Percentiles rank a stretch among this genome's conserved stretches.
Conservation (phyloP, 2,329 filamentous ascomycete genomes). For the Torrubiella hemipterigena region DNA sequence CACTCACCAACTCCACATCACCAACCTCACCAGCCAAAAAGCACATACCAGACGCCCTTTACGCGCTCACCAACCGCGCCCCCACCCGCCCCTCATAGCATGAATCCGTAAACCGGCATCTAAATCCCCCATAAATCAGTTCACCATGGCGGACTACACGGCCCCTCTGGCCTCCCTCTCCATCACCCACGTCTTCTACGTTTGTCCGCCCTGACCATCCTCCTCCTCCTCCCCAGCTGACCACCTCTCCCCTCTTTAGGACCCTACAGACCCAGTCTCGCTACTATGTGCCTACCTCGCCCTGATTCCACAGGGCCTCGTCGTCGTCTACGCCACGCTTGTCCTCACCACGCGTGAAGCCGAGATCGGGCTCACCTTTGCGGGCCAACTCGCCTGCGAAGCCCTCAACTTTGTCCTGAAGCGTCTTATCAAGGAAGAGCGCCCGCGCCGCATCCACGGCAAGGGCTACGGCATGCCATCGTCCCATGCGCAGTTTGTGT, state of each 20-base stretch:
- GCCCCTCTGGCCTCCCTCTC: conserved; percentile 76
- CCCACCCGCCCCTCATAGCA: too few relatives aligned
- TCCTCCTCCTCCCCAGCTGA: not conserved
- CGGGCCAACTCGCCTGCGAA: conserved; percentile 84
- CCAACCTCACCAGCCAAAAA: not conserved
- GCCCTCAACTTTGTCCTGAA: conserved; percentile 83
- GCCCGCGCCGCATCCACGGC: conserved; percentile 70
- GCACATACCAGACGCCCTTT: too few relatives aligned
- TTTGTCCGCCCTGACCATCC: conserved; percentile 30
- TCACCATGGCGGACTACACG: conserved; percentile 3
- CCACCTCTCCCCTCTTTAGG: conserved; percentile 37
- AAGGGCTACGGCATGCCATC: conserved; percentile 96
- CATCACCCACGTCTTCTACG: conserved; percentile 93
- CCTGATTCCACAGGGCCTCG: conserved; percentile 82
- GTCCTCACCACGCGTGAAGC: conserved; percentile 85
- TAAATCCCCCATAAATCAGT: not conserved
- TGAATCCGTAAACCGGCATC: not conserved
- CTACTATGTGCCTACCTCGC: conserved; percentile 88
- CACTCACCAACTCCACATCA: not conserved
- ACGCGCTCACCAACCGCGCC: too few relatives aligned
- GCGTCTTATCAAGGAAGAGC: conserved; percentile 81
- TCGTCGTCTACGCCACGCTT: conserved; percentile 79
- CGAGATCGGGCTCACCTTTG: conserved; percentile 82
- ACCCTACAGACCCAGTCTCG: conserved; percentile 74
- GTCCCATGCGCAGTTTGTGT: conserved; percentile 89